Base-by-base conservation (phyloP, 352 stramenopile species). In the Phytophthora meadii region DNA sequence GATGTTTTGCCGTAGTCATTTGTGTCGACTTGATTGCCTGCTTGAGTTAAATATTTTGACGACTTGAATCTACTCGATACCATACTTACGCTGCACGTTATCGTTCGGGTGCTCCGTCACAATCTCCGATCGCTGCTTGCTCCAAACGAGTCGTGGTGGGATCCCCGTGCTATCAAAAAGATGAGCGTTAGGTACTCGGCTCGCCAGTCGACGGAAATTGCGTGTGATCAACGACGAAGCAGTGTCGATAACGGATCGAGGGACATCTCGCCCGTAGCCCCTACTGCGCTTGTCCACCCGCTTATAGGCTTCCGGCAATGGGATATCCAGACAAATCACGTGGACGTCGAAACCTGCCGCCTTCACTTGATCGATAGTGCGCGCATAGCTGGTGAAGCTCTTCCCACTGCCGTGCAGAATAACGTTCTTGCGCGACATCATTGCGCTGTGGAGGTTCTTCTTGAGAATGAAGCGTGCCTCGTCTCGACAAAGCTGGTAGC, bases 391-490 rank as follows among this genome's bases (percentile, higher is more conserved):
- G n/a, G 65, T 80, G 47, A 90, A 89, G 50, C 74, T 89, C 68
- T 91, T 90, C 30, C 86, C 86, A 25, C 77, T 90, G 54, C 83
- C 83, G 55, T 94, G 86, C 22, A 92, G 65, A 71, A 94, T 92
- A 52, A 92, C 84, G 44, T 94, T 94, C 44, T 85, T 87, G 42
- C 82, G 76, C 27, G 78, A 89, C 75, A 90, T 90, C 60, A 91
- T 92, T 4, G 78, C 86, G 30, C 80, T 84, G 59, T 90, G 65
- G 6, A 92, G 71, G 47, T 94, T 94, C 58, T 89, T 88, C 59
- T 85, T 79, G n/a, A 94, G 74, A 60, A 94, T 94, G 61, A 90
- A 92, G 6, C 82, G 78, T 17, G 86, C 86, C 53, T 94, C 86
- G 53, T 94, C 84, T 30, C 84, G 86, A 57, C 86, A 94, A 53